phyloP scores from a whole-genome alignment of 805 yeast species.

The Sungouiozyma intestinalis region DNA sequence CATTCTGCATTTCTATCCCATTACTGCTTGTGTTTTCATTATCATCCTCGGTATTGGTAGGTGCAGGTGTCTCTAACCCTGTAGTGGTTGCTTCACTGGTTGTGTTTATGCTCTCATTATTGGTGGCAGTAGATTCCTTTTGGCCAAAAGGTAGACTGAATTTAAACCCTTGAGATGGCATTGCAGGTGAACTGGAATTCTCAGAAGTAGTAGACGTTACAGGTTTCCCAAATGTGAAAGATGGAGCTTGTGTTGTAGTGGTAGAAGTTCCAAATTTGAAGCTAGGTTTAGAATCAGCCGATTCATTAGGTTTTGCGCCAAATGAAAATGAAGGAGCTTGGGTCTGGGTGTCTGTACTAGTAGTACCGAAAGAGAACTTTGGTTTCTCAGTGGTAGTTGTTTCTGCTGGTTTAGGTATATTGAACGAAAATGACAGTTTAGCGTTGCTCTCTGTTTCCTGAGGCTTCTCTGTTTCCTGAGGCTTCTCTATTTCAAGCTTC shows the following conservation, averaged over 20 bases:
- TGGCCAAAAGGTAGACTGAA: slow-evolving; percentile 27
- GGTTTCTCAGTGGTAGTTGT: slow-evolving; percentile 4
- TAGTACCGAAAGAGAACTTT: slow-evolving; percentile 1
- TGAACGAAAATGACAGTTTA: slow-evolving; percentile 4
- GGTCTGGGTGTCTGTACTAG: neutral
- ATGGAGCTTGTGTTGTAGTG: slow-evolving; percentile 13
- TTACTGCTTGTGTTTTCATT: slow-evolving; percentile 37
- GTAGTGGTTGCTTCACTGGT: slow-evolving; percentile 25
- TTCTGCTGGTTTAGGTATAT: neutral
- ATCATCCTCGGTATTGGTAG: slow-evolving; percentile 27
- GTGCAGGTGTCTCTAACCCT: slow-evolving; percentile 38
- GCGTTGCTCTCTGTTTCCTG: slow-evolving; percentile 2
- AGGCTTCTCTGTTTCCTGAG: neutral
- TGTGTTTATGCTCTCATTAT: slow-evolving; percentile 9
- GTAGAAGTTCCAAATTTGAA: slow-evolving; percentile 23
- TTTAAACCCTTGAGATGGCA: slow-evolving; percentile 27
- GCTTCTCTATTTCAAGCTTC: neutral
- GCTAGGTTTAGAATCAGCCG: slow-evolving; percentile 13
- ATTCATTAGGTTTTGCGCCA: slow-evolving; percentile 26
- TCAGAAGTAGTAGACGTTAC: slow-evolving; percentile 5
- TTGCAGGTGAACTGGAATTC: slow-evolving; percentile 6
- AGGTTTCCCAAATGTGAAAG: slow-evolving; percentile 21
- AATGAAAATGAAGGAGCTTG: slow-evolving; percentile 10
- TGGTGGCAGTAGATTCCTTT: slow-evolving; percentile 8
- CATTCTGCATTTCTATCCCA: slow-evolving; percentile 42